Evolutionary conservation across 352 stramenopile species (phyloP), one percentile per base, ranked within the genome.

Genomic region (Achlya hypogyna): DNA sequence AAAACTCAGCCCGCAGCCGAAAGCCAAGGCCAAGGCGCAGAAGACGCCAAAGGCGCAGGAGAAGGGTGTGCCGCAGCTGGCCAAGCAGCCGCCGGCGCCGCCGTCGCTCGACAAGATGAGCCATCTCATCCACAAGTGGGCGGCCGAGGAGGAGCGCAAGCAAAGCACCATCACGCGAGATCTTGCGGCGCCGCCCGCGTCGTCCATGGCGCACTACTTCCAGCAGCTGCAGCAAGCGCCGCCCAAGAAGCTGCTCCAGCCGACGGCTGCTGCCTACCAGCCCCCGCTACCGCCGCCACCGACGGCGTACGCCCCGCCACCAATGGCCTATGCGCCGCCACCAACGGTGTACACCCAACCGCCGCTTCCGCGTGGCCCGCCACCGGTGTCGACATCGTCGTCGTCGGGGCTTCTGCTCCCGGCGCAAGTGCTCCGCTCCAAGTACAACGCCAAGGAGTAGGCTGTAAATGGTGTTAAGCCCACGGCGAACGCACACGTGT

Each of bases 141-240:
- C 60, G n/a, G 10, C 18, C 16, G 35, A 51, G 20, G 56, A 66
- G 18, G 38, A 66, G n/a, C 25, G 31, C 4, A 67, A 67, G 60
- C 35, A 56, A 27, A 67, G 14, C 18, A 22, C 60, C 29, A 8
- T 66, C 25, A 53, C 54, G 20, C 42, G 43, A n/a, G 51, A 67
- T 29, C 34, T 67, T 10, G n/a, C 25, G 51, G 25, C 22, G 3
- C 14, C 60, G 14, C 60, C 60, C 10, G 42, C 60, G 4, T 29
- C n/a, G n/a, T 67, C 60, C 1, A 67, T 67, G 60, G 60, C 60
- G n/a, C 60, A 67, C 20, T 67, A 67, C 42, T 67, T 67, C 31
- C 49, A 56, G 31, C 49, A 35, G 25, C 31, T 56, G 14, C 49
- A 56, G 31, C 25, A 31, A 20, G 49, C 25, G 10, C 49, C 10